Conservation (phyloP, 2,329 filamentous ascomycete genomes). For the Pyrenophora graminea region DNA sequence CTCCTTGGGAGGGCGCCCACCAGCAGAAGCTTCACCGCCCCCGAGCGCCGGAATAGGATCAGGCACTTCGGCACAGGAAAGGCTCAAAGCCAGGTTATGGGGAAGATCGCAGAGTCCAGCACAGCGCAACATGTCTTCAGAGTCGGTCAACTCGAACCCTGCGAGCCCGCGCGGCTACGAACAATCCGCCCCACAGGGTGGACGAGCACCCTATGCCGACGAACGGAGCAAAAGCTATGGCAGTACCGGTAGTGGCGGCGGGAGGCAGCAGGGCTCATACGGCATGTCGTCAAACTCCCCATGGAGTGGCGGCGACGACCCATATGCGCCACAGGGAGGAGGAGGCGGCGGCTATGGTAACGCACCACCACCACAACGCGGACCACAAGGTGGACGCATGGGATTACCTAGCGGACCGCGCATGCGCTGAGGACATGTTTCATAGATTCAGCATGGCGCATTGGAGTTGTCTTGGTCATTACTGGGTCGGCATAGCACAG, state of each 20-base stretch:
- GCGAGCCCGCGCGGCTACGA: constrained; percentile 20
- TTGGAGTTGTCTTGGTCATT: constrained; percentile 16
- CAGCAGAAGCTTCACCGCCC: constrained; percentile 43
- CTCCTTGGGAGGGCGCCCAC: constrained; percentile 42
- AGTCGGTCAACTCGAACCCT: constrained; percentile 19
- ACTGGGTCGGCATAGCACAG: constrained; percentile 4
- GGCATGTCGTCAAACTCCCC: constrained; percentile 40
- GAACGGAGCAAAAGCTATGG: constrained; percentile 40
- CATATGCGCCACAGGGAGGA: constrained; percentile 32
- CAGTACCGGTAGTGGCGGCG: constrained; percentile 26
- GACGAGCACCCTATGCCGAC: constrained; percentile 38
- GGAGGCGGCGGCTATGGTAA: constrained; percentile 29
- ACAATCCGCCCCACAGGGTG: constrained; percentile 21
- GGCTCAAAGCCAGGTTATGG: constrained; percentile 79
- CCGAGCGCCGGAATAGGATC: constrained; percentile 46
- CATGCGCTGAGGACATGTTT: constrained; percentile 34
- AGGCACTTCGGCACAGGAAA: constrained; percentile 71
- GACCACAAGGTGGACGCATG: constrained; percentile 37
- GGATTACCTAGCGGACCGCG: constrained; percentile 47
- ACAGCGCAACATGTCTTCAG: constrained; percentile 31
- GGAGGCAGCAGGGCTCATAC: constrained; percentile 34
- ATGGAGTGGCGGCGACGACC: constrained; percentile 39
- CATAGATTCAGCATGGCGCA: constrained; percentile 24
- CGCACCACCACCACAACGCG: constrained; percentile 33
- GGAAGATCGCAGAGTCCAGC: constrained; percentile 64